A percentile compares a stretch with the other conserved stretches of the same genome.
These are phyloP conservation scores for Colletotrichum paranaense DNA, from an alignment of 2,329 filamentous ascomycete genomes.

Conservation along the genomic window DNA sequence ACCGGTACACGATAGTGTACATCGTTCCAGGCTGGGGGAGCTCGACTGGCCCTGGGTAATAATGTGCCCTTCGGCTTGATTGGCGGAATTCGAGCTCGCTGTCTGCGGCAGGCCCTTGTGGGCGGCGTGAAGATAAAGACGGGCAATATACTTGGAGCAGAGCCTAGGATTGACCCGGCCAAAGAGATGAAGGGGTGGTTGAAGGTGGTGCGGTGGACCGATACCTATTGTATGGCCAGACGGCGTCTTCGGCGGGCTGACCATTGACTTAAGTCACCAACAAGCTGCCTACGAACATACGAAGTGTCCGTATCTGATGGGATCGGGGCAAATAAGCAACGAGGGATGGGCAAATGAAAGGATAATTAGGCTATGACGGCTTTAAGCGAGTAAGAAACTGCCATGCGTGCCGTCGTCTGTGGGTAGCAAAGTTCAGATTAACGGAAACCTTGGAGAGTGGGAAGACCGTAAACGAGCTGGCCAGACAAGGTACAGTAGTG, in stretches of 20 bases:
- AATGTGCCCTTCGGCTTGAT: background rate
- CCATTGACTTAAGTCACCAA: no score
- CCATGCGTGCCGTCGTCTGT: background rate
- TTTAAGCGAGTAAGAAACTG: background rate
- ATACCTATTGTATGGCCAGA: background rate
- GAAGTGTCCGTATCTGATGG: background rate
- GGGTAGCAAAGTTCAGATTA: background rate
- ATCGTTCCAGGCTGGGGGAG: background rate
- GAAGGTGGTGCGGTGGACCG: background rate
- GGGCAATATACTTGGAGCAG: slow-evolving; percentile 29
- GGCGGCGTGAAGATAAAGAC: background rate
- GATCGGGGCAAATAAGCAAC: background rate
- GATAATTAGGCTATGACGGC: background rate
- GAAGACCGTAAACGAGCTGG: background rate
- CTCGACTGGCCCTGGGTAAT: background rate
- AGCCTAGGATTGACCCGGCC: background rate
- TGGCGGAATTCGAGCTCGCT: slow-evolving; percentile 9
- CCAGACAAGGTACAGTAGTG: background rate
- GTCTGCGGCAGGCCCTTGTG: background rate
- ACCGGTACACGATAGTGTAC: no score
- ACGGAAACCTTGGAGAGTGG: background rate
- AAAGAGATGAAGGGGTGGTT: slow-evolving; percentile 25
- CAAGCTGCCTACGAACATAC: background rate
- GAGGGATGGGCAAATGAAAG: background rate
- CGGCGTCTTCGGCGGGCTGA: no score